A percentile compares a stretch with the other conserved stretches of the same genome.
phyloP scores from a whole-genome alignment of 495 filamentous ascomycete genomes.

The Penicillium dipodomyicola region DNA sequence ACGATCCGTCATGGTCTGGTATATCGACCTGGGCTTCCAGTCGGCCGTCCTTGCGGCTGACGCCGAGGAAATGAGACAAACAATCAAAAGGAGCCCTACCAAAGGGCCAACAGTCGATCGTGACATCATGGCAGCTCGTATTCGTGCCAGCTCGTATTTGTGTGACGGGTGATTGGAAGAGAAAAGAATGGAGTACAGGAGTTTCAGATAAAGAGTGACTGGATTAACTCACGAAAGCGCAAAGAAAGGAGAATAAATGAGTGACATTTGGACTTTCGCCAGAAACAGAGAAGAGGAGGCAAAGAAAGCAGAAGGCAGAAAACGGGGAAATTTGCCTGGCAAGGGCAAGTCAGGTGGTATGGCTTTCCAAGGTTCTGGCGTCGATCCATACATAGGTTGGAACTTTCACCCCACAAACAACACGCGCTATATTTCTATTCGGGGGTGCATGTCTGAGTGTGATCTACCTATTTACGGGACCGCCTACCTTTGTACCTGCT shows the following conservation, averaged over 20 bases:
- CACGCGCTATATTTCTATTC: background rate
- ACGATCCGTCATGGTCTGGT: constrained; percentile 74
- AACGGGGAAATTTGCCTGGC: constrained; percentile 6
- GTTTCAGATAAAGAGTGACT: background rate
- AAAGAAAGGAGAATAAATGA: constrained; percentile 6
- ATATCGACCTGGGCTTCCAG: constrained; percentile 65
- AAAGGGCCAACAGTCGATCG: background rate
- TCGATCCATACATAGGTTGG: background rate
- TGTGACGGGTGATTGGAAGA: background rate
- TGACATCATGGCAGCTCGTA: constrained; percentile 14
- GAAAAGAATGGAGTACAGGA: background rate
- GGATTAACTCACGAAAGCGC: background rate
- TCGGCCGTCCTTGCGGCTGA: constrained; percentile 29
- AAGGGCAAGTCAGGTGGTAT: background rate
- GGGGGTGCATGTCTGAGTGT: background rate
- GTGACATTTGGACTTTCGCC: constrained; percentile 4
- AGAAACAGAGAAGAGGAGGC: background rate
- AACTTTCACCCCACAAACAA: background rate
- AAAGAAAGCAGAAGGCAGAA: background rate
- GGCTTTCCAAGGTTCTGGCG: background rate
- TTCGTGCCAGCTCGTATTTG: constrained; percentile 4
- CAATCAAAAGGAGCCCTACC: constrained; percentile 1
- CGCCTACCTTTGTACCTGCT: background rate
- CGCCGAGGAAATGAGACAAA: constrained; percentile 7
- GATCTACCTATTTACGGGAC: background rate